Conservation (phyloP, 441 rosid genomes). For the Bruguiera hainesii region DNA sequence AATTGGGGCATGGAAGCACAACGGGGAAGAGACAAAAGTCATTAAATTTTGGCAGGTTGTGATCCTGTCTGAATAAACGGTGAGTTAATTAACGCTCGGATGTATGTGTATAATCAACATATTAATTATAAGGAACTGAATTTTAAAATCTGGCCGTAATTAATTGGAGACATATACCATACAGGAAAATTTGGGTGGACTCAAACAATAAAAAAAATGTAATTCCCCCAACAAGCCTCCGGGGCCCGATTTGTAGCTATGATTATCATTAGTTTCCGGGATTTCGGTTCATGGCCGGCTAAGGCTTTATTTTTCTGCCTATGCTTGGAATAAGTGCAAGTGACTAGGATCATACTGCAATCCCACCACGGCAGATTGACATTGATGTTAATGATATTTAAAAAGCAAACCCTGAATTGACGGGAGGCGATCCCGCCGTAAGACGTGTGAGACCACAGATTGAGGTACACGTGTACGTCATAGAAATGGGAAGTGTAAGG, state of each 20-base stretch:
- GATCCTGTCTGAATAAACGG: constrained; percentile 14
- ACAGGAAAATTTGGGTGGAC: no score
- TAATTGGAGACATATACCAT: background rate
- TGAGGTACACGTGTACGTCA: constrained; percentile 35
- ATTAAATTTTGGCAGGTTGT: constrained; percentile 8
- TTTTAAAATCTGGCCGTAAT: background rate
- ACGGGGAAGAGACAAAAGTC: constrained; percentile 14
- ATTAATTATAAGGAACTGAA: constrained; percentile 5
- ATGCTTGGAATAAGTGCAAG: background rate
- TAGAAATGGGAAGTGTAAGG: constrained; percentile 25
- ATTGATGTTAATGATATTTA: background rate
- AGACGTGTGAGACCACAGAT: constrained; percentile 33
- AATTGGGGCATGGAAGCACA: background rate
- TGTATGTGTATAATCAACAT: background rate
- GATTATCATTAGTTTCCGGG: background rate
- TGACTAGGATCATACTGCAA: background rate
- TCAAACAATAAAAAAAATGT: no score
- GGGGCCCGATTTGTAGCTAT: no score
- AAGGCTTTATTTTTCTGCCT: no score
- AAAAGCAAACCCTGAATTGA: constrained; percentile 27
- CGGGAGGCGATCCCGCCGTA: constrained; percentile 44
- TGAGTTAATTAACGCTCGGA: background rate
- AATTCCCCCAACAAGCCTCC: no score
- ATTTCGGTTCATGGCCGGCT: background rate
- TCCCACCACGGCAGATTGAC: background rate